phyloP scores from a whole-genome alignment of 345 rosid species.

The Erodium maritimum region DNA sequence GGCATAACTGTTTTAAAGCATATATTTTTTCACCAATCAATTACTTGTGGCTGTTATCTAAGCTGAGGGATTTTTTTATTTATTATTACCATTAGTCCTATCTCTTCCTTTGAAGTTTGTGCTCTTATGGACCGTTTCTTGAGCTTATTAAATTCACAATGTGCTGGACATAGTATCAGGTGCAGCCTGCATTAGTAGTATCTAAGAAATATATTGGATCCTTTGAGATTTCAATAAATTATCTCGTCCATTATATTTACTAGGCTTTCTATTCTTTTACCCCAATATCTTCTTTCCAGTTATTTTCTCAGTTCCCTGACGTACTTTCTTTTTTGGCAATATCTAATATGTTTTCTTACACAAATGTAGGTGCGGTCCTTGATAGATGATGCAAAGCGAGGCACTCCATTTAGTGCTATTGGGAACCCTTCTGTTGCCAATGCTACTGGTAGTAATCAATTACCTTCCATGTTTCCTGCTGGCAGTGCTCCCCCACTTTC shows the following conservation, averaged over 20 bases:
- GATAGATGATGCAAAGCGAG: slow-evolving; percentile 71
- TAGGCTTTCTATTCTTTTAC: not conserved
- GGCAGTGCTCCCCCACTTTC: slow-evolving; percentile 98
- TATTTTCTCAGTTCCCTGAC: not conserved
- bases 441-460: slow-evolving; percentile 40
- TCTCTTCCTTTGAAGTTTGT: too few relatives aligned
- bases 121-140: not conserved
- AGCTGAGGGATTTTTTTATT: not conserved
- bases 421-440: slow-evolving; percentile 51
- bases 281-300: not conserved
- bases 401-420: slow-evolving; percentile 57
- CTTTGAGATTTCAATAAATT: too few relatives aligned
- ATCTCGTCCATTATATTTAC: not conserved
- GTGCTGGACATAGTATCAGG: not conserved
- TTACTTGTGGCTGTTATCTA: not conserved
- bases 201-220: not conserved
- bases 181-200: not conserved
- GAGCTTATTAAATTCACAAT: not conserved
- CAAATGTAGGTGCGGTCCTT: slow-evolving; percentile 52
- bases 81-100: not conserved
- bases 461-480: slow-evolving; percentile 93
- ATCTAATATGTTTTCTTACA: slow-evolving; percentile 6
- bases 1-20: not conserved
- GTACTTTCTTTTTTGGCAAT: not conserved
- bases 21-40: not conserved